Conservation (phyloP, 2,329 filamentous ascomycete genomes). For the Xylariomycetidae sp. region DNA sequence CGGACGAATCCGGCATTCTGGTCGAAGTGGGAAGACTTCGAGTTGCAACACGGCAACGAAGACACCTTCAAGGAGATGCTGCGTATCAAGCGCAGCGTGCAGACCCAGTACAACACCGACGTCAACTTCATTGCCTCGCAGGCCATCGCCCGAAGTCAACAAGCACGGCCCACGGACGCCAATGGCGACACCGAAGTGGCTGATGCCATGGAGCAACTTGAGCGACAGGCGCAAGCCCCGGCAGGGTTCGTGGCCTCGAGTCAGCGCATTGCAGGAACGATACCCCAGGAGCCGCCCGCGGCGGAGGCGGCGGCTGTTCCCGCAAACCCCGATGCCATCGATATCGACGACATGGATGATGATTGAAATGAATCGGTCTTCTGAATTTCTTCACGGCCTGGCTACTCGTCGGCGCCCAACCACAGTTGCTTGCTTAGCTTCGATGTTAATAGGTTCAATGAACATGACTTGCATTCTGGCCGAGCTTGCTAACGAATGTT, state of each 20-base stretch:
- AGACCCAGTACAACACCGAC: conserved; percentile 97
- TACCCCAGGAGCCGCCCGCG: conserved; percentile 20
- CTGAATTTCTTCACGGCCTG: conserved; percentile 10
- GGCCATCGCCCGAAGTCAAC: conserved; percentile 76
- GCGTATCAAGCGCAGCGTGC: conserved; percentile 92
- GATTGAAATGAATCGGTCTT: conserved; percentile 23
- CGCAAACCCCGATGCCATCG: conserved; percentile 79
- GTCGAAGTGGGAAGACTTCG: conserved; percentile 95
- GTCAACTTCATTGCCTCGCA: conserved; percentile 98
- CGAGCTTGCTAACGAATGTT: too few species aligned
- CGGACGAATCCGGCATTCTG: conserved; percentile 86
- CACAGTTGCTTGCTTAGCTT: too few species aligned
- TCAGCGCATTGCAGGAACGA: conserved; percentile 61
- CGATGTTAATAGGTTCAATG: too few species aligned
- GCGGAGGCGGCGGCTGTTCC: conserved; percentile 34
- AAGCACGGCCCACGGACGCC: conserved; percentile 36
- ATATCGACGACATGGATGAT: conserved; percentile 68
- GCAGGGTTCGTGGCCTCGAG: conserved; percentile 87
- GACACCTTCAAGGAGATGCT: conserved; percentile 99
- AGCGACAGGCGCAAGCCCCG: conserved; percentile 81
- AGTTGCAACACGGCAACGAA: conserved; percentile 96
- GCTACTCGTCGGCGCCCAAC: too few species aligned
- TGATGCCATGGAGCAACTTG: conserved; percentile 85
- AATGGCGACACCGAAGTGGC: conserved; percentile 44
- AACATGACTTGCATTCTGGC: too few species aligned